A percentile compares a stretch with the other conserved stretches of the same genome.
Conservation (phyloP, 108 stramenopile genomes). For the Cyclotella choctawhatcheeana region DNA sequence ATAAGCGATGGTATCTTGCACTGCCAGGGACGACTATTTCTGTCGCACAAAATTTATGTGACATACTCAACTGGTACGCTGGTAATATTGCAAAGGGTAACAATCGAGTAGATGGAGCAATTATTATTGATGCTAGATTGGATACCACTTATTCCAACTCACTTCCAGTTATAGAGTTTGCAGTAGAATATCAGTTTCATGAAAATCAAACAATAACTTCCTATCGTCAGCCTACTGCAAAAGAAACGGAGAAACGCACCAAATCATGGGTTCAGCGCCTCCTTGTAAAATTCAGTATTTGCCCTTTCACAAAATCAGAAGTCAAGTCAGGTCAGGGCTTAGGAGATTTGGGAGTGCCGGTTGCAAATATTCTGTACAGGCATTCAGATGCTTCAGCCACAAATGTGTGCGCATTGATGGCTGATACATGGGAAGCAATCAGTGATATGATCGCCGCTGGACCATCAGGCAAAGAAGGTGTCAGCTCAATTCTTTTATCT, state of each 20-base stretch:
- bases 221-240: slow-evolving; percentile 5
- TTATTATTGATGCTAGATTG: slow-evolving; percentile 43
- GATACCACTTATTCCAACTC: slow-evolving; percentile 26
- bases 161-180: slow-evolving; percentile 24
- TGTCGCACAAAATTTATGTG: slow-evolving; percentile 42
- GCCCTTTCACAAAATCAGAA: slow-evolving; percentile 79
- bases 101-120: neutral
- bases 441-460: slow-evolving; percentile 72
- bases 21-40: slow-evolving; percentile 38
- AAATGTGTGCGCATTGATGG: slow-evolving; percentile 59
- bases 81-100: slow-evolving; percentile 4
- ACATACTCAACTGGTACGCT: slow-evolving; percentile 53
- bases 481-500: slow-evolving; percentile 77
- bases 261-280: slow-evolving; percentile 79
- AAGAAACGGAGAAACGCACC: slow-evolving; percentile 60
- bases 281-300: slow-evolving; percentile 71
- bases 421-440: slow-evolving; percentile 73
- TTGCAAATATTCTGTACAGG: slow-evolving; percentile 71
- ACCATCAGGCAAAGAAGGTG: slow-evolving; percentile 58
- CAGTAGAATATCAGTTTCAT: slow-evolving; percentile 2
- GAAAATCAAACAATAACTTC: neutral
- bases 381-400: slow-evolving; percentile 36
- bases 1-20: slow-evolving; percentile 31
- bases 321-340: slow-evolving; percentile 76
- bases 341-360: slow-evolving; percentile 67